Evolutionary conservation across 2,329 filamentous ascomycete species (phyloP), one percentile per base, ranked within the genome.

Genomic region (Aspergillus glaucus): DNA sequence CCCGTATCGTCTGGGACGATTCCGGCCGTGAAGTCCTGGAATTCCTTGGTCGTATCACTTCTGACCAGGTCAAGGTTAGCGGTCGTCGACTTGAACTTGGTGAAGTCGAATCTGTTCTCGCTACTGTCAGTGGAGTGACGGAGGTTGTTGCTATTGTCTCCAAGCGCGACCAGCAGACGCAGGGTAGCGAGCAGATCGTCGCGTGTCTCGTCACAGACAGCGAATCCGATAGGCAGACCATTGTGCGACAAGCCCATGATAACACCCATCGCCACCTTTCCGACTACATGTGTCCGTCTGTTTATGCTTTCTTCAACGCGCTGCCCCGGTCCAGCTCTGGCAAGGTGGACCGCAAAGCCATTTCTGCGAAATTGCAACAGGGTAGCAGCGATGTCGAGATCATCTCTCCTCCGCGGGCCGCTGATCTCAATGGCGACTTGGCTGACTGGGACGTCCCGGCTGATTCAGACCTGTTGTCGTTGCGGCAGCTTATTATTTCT

Each of bases 31-130:
- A 58, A 10, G 52, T 62, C 3, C 74, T 95, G 12, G 86, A 94
- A 62, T 93, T 87, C 60, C 75, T 90, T n/a, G 90, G 90, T 0
- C 82, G 90, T 6, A 84, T 95, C 6, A 79, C 79, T 0, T 80
- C 82, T 44, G 88, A 87, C 0, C 90, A 95, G 64, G 84, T 95
- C 46, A 95, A 95, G 66, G 75, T 95, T 3, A 80, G 88, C 47
- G 90, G 90, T 2, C 89, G 94, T 64, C 79, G 89, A 40, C 79
- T 94, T 42, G 87, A 92, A 61, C 78, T 93, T 3, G 86, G 86
- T 0, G 88, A 91, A 59, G 76, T 90, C 15, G 87, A 91, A 60
- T 65, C 63, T 46, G 59, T 58, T 1, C 50, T 63, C 26, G 50
- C 58, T 2, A 55, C 54, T 3, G 49, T 54, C 14, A 45, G 28